Conservation (phyloP, 2,329 filamentous ascomycete genomes). For the Fusarium bulbicola region DNA sequence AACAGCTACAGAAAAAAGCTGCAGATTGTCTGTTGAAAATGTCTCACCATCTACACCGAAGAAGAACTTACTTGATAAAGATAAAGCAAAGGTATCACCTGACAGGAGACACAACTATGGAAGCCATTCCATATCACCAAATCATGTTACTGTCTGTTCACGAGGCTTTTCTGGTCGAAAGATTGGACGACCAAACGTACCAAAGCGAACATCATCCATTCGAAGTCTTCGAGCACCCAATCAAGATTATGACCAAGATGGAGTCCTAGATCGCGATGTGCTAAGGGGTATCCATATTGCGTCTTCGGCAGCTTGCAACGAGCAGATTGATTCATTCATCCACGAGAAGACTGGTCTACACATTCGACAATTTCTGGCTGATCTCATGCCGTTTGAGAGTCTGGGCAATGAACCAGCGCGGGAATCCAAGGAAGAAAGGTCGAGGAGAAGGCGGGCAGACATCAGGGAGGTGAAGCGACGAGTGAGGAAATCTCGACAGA, state of each 20-base stretch:
- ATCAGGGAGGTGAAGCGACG: slow-evolving; percentile 50
- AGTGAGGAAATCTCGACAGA: slow-evolving; percentile 47
- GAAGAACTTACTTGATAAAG: neutral
- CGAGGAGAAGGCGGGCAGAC: slow-evolving; percentile 44
- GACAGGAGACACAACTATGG: neutral
- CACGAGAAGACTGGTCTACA: slow-evolving; percentile 60
- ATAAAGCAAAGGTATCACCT: neutral
- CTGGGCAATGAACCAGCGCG: slow-evolving; percentile 47
- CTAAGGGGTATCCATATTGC: slow-evolving; percentile 65
- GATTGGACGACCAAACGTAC: slow-evolving; percentile 47
- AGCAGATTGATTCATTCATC: slow-evolving; percentile 62
- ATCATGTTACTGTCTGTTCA: slow-evolving; percentile 42
- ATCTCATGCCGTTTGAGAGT: slow-evolving; percentile 61
- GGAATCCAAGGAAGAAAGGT: slow-evolving; percentile 40
- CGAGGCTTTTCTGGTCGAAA: slow-evolving; percentile 39
- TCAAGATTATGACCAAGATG: slow-evolving; percentile 47
- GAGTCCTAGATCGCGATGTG: slow-evolving; percentile 60
- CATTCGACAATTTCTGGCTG: slow-evolving; percentile 64
- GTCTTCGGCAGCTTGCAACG: slow-evolving; percentile 64
- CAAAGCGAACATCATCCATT: slow-evolving; percentile 50
- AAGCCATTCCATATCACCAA: slow-evolving; percentile 13
- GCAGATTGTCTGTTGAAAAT: neutral
- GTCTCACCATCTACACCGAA: neutral
- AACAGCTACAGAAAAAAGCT: slow-evolving; percentile 4
- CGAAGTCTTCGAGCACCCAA: slow-evolving; percentile 33